Conservation (phyloP, 202 grass and related monocot species). For the Setaria viridis region DNA sequence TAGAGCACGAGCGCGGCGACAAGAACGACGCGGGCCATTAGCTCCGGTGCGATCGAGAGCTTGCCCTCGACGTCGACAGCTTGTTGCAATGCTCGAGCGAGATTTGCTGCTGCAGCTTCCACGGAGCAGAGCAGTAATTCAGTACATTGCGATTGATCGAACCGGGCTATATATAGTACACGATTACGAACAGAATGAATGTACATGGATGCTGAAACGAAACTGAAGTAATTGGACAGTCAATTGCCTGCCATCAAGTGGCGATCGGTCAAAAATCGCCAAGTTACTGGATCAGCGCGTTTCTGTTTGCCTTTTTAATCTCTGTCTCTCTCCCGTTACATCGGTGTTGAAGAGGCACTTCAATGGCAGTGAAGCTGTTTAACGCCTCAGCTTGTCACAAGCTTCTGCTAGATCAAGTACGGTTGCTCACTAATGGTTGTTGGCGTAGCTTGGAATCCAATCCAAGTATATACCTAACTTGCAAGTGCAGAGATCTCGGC, state of each 20-base stretch:
- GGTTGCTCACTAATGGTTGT: not conserved
- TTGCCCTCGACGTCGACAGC: not conserved
- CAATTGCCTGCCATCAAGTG: not conserved
- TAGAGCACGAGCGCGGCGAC: conserved; percentile 30
- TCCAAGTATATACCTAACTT: conserved; percentile 39
- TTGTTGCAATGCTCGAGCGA: not conserved
- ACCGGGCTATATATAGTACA: not conserved
- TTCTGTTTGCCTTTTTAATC: not conserved
- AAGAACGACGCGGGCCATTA: conserved; percentile 23
- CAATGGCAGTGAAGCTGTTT: not conserved
- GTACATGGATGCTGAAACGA: not conserved
- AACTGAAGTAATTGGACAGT: not conserved
- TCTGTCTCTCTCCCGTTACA: not conserved
- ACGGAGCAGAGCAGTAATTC: not conserved
- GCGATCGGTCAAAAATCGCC: not conserved
- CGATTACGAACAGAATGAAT: not conserved
- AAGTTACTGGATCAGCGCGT: not conserved
- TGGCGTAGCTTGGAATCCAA: conserved; percentile 44
- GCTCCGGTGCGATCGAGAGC: not conserved
- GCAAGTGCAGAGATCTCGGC: not conserved
- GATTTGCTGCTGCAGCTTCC: not conserved
- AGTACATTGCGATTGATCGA: not conserved
- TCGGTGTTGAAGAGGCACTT: not conserved
- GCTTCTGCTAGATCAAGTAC: not conserved
- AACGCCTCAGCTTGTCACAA: not conserved